A percentile compares a stretch with the other conserved stretches of the same genome.
These are phyloP conservation scores for Didymella glomerata DNA, from an alignment of 2,329 filamentous ascomycete species.

Conservation along the genomic window DNA sequence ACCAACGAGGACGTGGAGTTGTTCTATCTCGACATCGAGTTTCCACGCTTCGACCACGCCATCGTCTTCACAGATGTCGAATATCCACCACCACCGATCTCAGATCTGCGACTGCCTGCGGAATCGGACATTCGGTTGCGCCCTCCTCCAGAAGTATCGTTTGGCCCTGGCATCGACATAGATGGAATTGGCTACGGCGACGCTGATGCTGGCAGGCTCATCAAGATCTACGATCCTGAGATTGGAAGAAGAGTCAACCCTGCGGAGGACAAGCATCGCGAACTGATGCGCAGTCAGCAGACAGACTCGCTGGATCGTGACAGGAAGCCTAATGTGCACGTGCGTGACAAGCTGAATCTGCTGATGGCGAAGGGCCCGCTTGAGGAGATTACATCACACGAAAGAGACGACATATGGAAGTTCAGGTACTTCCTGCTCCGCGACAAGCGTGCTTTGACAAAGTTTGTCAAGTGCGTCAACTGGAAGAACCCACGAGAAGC, in stretches of 20 bases:
- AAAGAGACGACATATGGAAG: slow-evolving; percentile 97
- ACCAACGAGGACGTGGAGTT: slow-evolving; percentile 64
- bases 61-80: slow-evolving; percentile 95
- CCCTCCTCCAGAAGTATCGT: slow-evolving; percentile 85
- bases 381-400: slow-evolving; percentile 84
- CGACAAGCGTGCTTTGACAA: slow-evolving; percentile 87
- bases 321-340: slow-evolving; percentile 93
- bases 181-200: slow-evolving; percentile 64
- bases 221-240: slow-evolving; percentile 93
- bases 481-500: slow-evolving; percentile 88
- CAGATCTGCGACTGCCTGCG: slow-evolving; percentile 71
- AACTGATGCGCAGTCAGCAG: slow-evolving; percentile 88
- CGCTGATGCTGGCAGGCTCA: slow-evolving; percentile 67
- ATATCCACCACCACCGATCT: slow-evolving; percentile 85
- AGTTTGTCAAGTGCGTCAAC: slow-evolving; percentile 97
- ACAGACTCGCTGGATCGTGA: slow-evolving; percentile 96
- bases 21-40: slow-evolving; percentile 87
- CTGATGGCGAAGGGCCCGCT: slow-evolving; percentile 95
- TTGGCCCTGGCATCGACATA: slow-evolving; percentile 86
- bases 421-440: slow-evolving; percentile 93
- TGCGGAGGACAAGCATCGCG: slow-evolving; percentile 91
- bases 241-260: slow-evolving; percentile 89
- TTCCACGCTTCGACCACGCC: slow-evolving; percentile 94
- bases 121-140: slow-evolving; percentile 74
- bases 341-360: slow-evolving; percentile 88